Evolutionary conservation across 75 land plant species (phyloP), one percentile per base, ranked within the genome.

Genomic region (Adiantum capillusveneris): DNA sequence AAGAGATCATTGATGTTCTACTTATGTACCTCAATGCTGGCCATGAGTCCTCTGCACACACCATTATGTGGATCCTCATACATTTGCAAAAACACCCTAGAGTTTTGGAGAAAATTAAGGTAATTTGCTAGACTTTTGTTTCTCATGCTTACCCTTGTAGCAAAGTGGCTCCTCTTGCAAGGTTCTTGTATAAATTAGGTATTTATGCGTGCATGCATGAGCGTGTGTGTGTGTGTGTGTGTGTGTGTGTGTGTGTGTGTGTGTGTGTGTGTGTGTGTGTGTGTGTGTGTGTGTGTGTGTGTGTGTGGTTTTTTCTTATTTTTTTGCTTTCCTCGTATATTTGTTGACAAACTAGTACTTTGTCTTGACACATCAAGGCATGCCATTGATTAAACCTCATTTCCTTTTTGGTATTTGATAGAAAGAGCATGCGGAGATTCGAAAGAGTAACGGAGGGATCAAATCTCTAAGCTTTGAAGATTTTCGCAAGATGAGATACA

Each of bases 1-100:
- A 85, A 26, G 80, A 85, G 31, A 73, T 85, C 25, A 82, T 82
- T 20, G 85, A 85, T 53, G 17, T 82, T 0, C 25, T 85, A 29
- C 49, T 88, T n/a, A 75, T 74, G 78, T 82, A 75, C 60, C 59
- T 88, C 16, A 74, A 73, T 48, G 94, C 89, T 1, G 90, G 90
- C 20, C 81, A 82, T 61, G 90, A 85, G 53, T 79, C 86, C 2
- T 71, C 86, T 12, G 94, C 78, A 0, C 81, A 88, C 39, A 62
- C 68, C 42, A 77, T 74, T 14, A 85, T 75, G 79, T 88, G 94
- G 94, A 65, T 85, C 19, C 60, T 75, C 13, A 31, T 82, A 29
- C 59, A 72, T 0, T 54, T 88, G 17, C 60, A 72, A 53, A 57
- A 75, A 13, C 49, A 88, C 53, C 86, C 86, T 1, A 66, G 77